Base-by-base conservation (phyloP, 2,329 filamentous ascomycete species). In the Chrysoporthe deuterocubensis region DNA sequence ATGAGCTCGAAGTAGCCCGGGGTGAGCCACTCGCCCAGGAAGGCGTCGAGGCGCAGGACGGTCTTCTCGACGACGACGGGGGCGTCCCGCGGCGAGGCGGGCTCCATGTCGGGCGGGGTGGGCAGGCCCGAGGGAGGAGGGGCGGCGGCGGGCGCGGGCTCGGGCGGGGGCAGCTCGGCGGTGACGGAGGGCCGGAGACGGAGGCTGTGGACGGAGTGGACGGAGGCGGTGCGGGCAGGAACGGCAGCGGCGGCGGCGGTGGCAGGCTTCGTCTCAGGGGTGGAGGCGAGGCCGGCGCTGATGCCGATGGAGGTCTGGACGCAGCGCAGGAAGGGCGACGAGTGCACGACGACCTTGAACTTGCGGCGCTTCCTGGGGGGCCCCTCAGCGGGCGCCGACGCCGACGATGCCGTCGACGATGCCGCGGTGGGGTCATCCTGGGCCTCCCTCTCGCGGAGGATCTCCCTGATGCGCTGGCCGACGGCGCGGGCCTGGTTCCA, bases 1-100 rank as follows among this genome's bases (percentile, higher is more conserved):
- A 97, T 97, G 64, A 92, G 86, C 71, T 97, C 94, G 75, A 95
- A 99, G 78, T 99, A 99, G 75, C 94, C 91, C 1, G 94, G 93
- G 1, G 92, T 92, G 42, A 98, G 84, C 96, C 96, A 99, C 83
- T 99, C 96, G 61, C 96, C 95, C 0, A 99, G 84, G 75, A 96
- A 97, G 0, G 94, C 91, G 79, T 99, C 96, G 6, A 99, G 85
- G 0, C 96, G 91, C 60, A 99, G 80, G 11, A 89, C 84, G 3
- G 87, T 82, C 71, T 88, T 91, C 67, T 84, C 82, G 68, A 87
- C 73, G 43, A 70, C 82, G 68, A 87, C 73, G 43, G 70, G 74
- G 18, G 65, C 54, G 16, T 63, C 42, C 13, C 48, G 46, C 14
- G 65, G 48, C 26, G 65, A 44, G n/a, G 32, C 18, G 14, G 65